phyloP scores from a whole-genome alignment of 345 rosid species.

The Gossypium anomalum region DNA sequence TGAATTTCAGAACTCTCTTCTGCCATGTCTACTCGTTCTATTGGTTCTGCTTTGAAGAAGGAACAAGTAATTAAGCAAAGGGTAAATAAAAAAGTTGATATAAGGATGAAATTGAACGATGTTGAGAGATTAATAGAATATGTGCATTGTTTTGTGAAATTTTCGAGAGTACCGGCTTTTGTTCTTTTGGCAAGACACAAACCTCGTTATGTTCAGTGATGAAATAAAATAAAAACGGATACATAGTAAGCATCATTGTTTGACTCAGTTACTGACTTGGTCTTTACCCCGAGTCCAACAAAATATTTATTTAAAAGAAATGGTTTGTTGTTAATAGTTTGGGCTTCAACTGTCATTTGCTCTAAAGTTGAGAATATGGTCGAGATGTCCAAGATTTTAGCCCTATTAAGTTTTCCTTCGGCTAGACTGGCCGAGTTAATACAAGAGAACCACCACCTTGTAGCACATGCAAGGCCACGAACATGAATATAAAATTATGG shows the following conservation, averaged over 20 bases:
- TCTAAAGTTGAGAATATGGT: no score
- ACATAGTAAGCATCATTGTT: background rate
- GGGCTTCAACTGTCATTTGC: no score
- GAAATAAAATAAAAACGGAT: background rate
- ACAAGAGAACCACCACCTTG: no score
- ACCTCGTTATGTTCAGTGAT: background rate
- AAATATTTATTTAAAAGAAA: no score
- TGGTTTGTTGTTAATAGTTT: no score
- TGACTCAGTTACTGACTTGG: background rate
- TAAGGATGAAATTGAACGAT: background rate
- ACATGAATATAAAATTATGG: no score
- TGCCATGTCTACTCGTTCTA: background rate
- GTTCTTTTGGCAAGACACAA: background rate
- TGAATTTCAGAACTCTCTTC: conserved; percentile 8
- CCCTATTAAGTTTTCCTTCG: no score
- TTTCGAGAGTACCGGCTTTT: background rate
- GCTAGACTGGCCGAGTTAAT: no score
- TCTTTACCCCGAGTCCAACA: background rate
- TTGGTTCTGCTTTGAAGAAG: no score
- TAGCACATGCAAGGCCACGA: no score
- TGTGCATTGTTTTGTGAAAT: conserved; percentile 1
- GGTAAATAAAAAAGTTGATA: background rate
- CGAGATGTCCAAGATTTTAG: no score
- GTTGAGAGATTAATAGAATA: background rate
- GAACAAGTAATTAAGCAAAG: no score